phyloP scores from a whole-genome alignment of 2,329 filamentous ascomycete genomes.

The Alternaria burnsii region DNA sequence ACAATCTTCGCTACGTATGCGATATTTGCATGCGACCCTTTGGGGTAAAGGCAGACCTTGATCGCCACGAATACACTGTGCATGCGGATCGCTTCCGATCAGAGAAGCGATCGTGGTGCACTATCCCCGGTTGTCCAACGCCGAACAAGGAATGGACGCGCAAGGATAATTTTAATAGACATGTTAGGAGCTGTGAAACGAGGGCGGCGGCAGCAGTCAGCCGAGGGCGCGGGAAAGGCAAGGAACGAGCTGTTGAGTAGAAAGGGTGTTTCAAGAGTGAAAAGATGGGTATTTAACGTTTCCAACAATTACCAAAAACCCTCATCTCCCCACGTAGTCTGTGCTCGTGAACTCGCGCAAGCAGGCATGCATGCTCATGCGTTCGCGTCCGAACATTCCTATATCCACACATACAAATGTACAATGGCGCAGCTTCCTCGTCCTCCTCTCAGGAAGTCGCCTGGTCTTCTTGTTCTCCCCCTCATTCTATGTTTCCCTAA shows the following conservation, averaged over 20 bases:
- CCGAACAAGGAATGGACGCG: constrained; percentile 1
- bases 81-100: too few species aligned
- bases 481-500: not conserved
- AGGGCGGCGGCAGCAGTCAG: not conserved
- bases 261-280: not conserved
- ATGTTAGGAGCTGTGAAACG: constrained; percentile 1
- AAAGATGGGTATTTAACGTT: not conserved
- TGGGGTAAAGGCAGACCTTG: too few species aligned
- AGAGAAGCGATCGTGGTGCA: not conserved
- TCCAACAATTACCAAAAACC: not conserved
- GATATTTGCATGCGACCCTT: too few species aligned
- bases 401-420: constrained; percentile 1
- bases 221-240: not conserved
- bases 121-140: not conserved
- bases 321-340: not conserved
- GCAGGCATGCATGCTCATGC: constrained; percentile 1
- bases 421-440: not conserved
- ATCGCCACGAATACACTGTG: too few species aligned
- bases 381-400: not conserved
- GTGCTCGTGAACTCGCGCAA: not conserved
- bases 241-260: not conserved
- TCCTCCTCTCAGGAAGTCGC: not conserved
- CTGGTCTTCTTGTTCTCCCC: not conserved
- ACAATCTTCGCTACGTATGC: too few species aligned
- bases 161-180: constrained; percentile 4